Evolutionary conservation across 2,329 filamentous ascomycete genomes (phyloP), one percentile per base, ranked within the genome.

Genomic region (Claviceps maximensis): DNA sequence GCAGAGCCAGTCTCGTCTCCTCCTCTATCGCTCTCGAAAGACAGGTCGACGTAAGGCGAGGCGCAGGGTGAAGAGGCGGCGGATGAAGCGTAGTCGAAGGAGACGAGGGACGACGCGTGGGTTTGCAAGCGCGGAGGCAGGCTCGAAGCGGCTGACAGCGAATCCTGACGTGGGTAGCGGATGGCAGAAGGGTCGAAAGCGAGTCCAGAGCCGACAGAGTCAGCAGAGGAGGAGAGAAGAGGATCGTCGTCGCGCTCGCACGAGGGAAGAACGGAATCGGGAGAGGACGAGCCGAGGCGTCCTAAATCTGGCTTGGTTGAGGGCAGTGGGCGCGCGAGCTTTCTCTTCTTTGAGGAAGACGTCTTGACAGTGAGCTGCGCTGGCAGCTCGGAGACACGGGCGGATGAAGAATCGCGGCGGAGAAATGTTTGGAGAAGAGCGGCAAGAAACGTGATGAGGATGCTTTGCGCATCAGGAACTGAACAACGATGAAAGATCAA

Each of bases 281-380:
- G 67, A 46, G 66, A 68, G n/a, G 64, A 60, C 54, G 67, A 65
- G 57, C 59, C 63, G 57, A 63, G 58, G 51, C 61, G 65, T 60
- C 67, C 67, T 57, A 68, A 63, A 65, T 76, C 46, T 49, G 25
- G 71, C 64, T 67, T 65, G 60, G 68, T 66, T 58, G 69, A 66
- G 64, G 69, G 53, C 38, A 46, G 42, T 33, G 57, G 71, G 61
- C 73, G 75, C 64, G 70, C 73, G 63, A 84, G 77, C 77, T 80
- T 84, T 75, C 80, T 77, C 80, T 84, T 84, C 80, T 84, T 84
- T 77, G 72, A 75, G 74, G 79, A 83, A 80, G 80, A 83, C 81
- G 81, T 84, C 70, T 77, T 84, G 81, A 78, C 74, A 68, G 75
- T 71, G 81, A 84, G 81, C 81, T 83, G 80, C 80, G 67, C 67